Percentiles rank a stretch among this genome's conserved stretches.
These are phyloP conservation scores for Afroboletus lepidellus DNA, from an alignment of 1,284 basidiomycete genomes.

Conservation along the genomic window DNA sequence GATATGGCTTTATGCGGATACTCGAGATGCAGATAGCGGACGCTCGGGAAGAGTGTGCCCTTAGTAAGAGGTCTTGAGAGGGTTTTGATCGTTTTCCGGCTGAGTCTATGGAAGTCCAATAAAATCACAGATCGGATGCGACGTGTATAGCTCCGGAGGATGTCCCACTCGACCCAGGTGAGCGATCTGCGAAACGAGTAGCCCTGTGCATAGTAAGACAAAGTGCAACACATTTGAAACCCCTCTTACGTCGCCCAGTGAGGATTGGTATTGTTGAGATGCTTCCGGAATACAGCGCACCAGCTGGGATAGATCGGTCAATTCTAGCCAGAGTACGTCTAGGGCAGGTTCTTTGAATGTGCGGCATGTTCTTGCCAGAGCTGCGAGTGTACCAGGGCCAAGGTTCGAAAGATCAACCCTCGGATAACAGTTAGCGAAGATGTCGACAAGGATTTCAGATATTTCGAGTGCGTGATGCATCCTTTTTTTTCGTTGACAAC, in stretches of 20 bases:
- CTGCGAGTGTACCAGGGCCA: not conserved
- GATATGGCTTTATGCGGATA: not conserved
- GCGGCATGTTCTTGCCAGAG: not conserved
- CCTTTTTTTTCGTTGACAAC: no score
- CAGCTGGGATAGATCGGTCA: no score
- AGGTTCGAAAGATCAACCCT: no score
- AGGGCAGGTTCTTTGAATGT: not conserved
- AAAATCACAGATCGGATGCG: not conserved
- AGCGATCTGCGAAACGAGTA: not conserved
- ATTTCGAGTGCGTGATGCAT: not conserved
- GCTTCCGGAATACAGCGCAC: not conserved
- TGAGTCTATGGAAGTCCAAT: not conserved
- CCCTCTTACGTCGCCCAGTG: not conserved
- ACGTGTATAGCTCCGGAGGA: not conserved
- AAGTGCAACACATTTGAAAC: no score
- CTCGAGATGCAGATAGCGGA: not conserved
- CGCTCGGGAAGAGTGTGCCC: conserved; percentile 9
- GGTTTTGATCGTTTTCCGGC: not conserved
- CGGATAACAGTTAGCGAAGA: no score
- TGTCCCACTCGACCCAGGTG: not conserved
- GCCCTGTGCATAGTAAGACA: not conserved
- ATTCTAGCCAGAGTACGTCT: not conserved
- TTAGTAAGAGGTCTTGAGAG: not conserved
- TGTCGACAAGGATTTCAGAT: no score
- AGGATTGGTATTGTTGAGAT: no score